Evolutionary conservation across 2,329 filamentous ascomycete species (phyloP), one percentile per base, ranked within the genome.

Genomic region (Fusarium solani-melongenae): DNA sequence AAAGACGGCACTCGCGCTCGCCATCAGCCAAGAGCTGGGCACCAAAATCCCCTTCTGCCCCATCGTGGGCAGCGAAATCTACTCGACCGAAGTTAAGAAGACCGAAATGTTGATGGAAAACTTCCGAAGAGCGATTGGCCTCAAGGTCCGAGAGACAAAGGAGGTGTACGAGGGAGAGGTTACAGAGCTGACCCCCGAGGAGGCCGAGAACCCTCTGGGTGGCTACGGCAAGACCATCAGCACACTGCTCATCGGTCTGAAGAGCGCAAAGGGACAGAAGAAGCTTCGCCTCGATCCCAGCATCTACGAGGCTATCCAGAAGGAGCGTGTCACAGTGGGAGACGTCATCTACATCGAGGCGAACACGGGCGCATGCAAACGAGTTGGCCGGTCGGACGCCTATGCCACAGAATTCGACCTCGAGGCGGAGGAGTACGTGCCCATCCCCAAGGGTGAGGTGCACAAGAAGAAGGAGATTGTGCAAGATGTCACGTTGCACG

Each of bases 401-500:
- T 98, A 98, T 83, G 96, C 95, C 31, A 99, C 96, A 60, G 96
- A 99, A 83, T 99, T 99, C 82, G 96, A 99, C 82, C 91, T 99
- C 58, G 96, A 99, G 86, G 96, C 96, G 3, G 96, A 99, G 84
- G 96, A 99, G 85, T 99, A 99, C 83, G 96, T 99, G 74, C 96
- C 96, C 7, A 97, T 99, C 73, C 96, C 96, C 66, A 99, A 99
- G 87, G 96, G 96, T 67, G 96, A 99, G 80, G 96, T 99, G 62
- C 96, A 98, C 88, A 99, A 99, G 90, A 98, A 98, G 91, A 99
- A 99, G 88, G 96, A 99, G 85, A 97, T 99, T 77, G 96, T 99
- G 38, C 96, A 99, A 83, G 96, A 99, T 80, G 96, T 99, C 72
- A 98, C 96, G 53, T 89, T 99, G 73, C 96, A 99, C 83, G 96